Evolutionary conservation across 805 yeast genomes (phyloP), one percentile per base, ranked within the genome.

Genomic region (Spencermartinsiella europaea): DNA sequence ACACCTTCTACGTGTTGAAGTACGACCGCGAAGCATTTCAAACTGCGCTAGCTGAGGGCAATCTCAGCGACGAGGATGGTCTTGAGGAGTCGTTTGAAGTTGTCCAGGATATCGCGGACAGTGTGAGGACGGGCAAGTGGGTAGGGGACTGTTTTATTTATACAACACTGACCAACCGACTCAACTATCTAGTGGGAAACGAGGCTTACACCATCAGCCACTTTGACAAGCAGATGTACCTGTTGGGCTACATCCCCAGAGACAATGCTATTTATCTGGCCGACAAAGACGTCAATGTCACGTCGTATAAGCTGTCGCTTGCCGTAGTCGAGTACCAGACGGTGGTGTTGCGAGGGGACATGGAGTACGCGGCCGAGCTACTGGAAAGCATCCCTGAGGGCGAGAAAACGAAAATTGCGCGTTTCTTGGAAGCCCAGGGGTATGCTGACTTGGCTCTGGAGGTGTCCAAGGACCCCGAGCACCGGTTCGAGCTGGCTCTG

Each of bases 71-170:
- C 3, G 95, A 87, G 61, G 96, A 89, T 64, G 98, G 96, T 55
- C 85, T 85, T 33, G 96, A 85, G 61, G 83, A 77, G 34, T 78
- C 91, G 14, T 88, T 93, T 64, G 95, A 86, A 46, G 90, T 90
- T 20, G 71, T 87, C 47, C 79, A 83, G 59, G 95, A 95, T 51
- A 76, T 88, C 49, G 76, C 78, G 48, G 99, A 93, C 64, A 70
- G 81, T 16, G 78, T 91, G 34, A 79, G 85, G 50, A 83, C 95
- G 22, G 97, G 97, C 60, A 83, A 82, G 65, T 93, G 97, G 89
- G 89, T 90, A 59, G 99, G 98, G 55, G 98, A 93, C 70, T 97
- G 93, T 39, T 90, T 91, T 65, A 79, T 93, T 45, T 93, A 84
- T 71, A 87, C 97, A 14, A 88, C 97, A 2, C 61, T 80, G 16